These are phyloP conservation scores for Canavalia ensiformis DNA, from an alignment of 306 rosid species.

Conservation along the genomic window DNA sequence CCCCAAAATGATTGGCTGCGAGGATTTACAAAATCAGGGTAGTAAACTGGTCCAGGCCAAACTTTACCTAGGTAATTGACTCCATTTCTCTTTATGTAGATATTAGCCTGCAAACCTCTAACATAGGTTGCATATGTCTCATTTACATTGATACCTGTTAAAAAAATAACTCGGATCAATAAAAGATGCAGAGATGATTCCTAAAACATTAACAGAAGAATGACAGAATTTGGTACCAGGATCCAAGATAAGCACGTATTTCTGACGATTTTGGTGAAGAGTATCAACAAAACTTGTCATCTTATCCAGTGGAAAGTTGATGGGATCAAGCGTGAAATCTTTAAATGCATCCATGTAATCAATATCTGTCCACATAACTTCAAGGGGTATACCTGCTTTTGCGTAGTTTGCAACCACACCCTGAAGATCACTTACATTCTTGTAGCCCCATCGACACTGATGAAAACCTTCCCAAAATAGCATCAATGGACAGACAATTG, in stretches of 20 bases:
- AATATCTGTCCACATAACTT: slow-evolving; percentile 94
- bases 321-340: slow-evolving; percentile 87
- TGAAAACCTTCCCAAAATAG: slow-evolving; percentile 72
- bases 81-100: slow-evolving; percentile 73
- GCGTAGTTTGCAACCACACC: slow-evolving; percentile 78
- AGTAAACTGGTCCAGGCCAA: slow-evolving; percentile 90
- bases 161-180: slow-evolving; percentile 25
- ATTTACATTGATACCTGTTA: slow-evolving; percentile 74
- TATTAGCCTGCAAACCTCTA: slow-evolving; percentile 74
- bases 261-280: slow-evolving; percentile 83
- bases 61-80: slow-evolving; percentile 73
- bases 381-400: slow-evolving; percentile 83
- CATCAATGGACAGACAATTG: not conserved
- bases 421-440: slow-evolving; percentile 70
- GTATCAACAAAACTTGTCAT: slow-evolving; percentile 66
- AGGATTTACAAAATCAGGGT: slow-evolving; percentile 82
- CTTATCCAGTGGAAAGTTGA: slow-evolving; percentile 74
- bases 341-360: slow-evolving; percentile 94
- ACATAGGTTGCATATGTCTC: slow-evolving; percentile 64
- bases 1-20: slow-evolving; percentile 62
- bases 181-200: not conserved
- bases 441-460: slow-evolving; percentile 87
- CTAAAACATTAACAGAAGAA: not conserved
- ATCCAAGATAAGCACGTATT: slow-evolving; percentile 84
- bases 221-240: slow-evolving; percentile 64